Conservation (phyloP, 176 grass and related monocot genomes). For the Phoenix roebelenii region DNA sequence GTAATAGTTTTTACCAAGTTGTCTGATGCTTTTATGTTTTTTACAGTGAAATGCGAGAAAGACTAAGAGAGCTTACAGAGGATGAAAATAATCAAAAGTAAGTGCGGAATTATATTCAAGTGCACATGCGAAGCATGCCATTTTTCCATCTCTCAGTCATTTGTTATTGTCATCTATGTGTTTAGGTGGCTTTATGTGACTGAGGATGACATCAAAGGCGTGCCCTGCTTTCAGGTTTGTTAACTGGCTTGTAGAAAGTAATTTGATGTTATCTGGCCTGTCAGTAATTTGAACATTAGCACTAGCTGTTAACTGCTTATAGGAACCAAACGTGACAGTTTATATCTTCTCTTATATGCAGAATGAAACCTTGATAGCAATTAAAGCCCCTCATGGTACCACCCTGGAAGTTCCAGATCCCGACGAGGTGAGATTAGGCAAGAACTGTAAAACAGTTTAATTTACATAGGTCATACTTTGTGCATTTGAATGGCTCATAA, state of each 20-base stretch:
- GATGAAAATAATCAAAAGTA: constrained; percentile 73
- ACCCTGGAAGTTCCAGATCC: constrained; percentile 85
- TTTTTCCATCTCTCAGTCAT: neutral
- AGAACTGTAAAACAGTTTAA: neutral
- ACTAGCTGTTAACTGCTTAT: no score
- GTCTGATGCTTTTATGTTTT: neutral
- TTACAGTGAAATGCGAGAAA: constrained; percentile 67
- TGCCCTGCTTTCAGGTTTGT: constrained; percentile 85
- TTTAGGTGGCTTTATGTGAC: constrained; percentile 90
- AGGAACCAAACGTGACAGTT: neutral
- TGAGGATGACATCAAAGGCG: constrained; percentile 88
- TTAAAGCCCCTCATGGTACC: constrained; percentile 93
- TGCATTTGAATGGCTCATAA: neutral
- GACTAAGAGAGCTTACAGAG: constrained; percentile 57
- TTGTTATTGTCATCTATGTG: neutral
- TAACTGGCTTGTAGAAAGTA: constrained; percentile 11
- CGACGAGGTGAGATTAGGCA: constrained; percentile 46
- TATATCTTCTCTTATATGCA: constrained; percentile 24
- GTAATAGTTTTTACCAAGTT: no score
- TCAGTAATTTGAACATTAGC: no score
- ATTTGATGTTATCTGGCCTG: no score
- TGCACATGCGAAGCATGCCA: neutral
- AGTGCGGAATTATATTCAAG: constrained; percentile 4
- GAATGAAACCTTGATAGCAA: constrained; percentile 77
- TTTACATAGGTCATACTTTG: constrained; percentile 4